Conservation (phyloP, 2,329 filamentous ascomycete genomes). For the Fusarium praegraminearum region DNA sequence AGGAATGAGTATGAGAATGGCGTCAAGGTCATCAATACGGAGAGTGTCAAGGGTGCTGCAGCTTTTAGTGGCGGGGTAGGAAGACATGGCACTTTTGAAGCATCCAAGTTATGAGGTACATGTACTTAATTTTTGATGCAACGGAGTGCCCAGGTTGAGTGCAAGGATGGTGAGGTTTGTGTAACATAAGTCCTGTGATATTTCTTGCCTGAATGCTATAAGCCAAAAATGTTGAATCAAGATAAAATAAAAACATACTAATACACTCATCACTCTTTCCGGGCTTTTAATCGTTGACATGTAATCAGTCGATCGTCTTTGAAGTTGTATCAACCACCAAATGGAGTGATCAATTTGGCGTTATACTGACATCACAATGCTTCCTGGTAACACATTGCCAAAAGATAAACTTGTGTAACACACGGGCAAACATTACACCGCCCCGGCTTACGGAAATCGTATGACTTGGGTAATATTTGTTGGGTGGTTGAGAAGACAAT, state of each 20-base stretch:
- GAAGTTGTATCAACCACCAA: no score
- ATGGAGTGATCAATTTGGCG: no score
- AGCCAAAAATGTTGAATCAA: no score
- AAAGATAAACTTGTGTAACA: neutral
- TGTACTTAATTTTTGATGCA: neutral
- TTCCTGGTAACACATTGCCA: neutral
- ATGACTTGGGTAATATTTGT: neutral
- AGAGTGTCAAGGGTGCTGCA: slow-evolving; percentile 15
- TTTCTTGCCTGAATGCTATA: no score
- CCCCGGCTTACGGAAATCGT: neutral
- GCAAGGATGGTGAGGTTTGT: neutral
- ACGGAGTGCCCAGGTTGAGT: neutral
- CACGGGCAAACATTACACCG: neutral
- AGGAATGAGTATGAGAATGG: slow-evolving; percentile 28
- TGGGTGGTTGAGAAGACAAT: no score
- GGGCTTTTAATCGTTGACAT: no score
- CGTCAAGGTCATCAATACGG: neutral
- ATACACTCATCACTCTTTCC: no score
- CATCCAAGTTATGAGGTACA: neutral
- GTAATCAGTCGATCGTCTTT: no score
- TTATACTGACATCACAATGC: neutral
- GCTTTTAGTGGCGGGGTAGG: slow-evolving; percentile 7
- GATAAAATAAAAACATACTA: no score
- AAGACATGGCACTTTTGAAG: slow-evolving; percentile 8
- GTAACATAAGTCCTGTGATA: neutral